Base-by-base conservation (phyloP, 352 stramenopile species). In the Bremia lactucae region DNA sequence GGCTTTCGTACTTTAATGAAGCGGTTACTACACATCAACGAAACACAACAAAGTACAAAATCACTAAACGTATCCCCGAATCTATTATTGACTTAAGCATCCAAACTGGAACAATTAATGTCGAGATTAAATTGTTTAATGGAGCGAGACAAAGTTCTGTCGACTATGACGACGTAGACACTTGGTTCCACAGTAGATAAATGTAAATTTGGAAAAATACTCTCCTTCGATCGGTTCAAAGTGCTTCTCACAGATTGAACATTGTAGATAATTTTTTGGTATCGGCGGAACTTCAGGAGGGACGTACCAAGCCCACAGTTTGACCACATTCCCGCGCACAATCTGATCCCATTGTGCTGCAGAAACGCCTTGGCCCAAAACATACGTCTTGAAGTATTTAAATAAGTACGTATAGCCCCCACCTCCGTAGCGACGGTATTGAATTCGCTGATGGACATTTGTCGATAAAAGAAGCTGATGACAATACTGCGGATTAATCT, bases 151-250 rank as follows among this genome's bases (percentile, higher is more conserved):
- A 45, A 85, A 87, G 13, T 71, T 65, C 22, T 68, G 52, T 15
- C 65, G 59, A 41, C 71, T 82, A 48, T 91, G 79, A 55, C 72
- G 73, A 14, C 74, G 72, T 11, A 92, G 64, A 28, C 79, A 92
- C 52, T 92, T 89, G 37, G 74, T 84, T 36, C 69, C 68, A 49
- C 79, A 92, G 52, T 92, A 92, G 10, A 55, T 67, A 46, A 86
- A 92, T 40, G 63, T 51, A 38, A 88, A 89, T 59, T 92, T 92
- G 36, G 79, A 83, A 28, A 87, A 92, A 54, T 89, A 92, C 51
- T 92, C 76, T 19, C 79, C 79, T 13, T 83, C 76, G 44, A 92
- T 78, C 6, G 79, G 79, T 55, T 92, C 79, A 46, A 92, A 92
- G 41, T 53, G 62, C 19, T 71, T 63, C 5, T 37, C 24, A 53